These are phyloP conservation scores for Tremellales sp. DNA, from an alignment of 1,284 basidiomycete genomes.

Conservation along the genomic window DNA sequence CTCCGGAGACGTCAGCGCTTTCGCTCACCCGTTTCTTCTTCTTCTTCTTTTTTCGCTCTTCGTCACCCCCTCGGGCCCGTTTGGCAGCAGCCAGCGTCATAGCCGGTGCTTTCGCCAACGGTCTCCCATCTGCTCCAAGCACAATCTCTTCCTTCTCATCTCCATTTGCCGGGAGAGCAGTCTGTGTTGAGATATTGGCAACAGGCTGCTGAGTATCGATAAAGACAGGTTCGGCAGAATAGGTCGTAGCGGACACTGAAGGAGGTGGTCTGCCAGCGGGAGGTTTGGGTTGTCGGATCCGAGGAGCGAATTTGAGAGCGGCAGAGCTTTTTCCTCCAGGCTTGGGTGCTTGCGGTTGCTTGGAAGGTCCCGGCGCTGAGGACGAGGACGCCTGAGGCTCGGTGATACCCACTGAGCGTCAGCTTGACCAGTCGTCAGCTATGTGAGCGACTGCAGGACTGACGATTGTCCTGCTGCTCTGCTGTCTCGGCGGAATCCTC, in stretches of 20 bases:
- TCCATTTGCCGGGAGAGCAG: conserved; percentile 1
- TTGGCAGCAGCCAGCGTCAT: conserved; percentile 35
- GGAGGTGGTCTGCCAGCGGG: conserved; percentile 11
- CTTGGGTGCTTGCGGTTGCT: conserved; percentile 5
- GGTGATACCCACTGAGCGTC: neutral
- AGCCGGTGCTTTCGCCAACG: conserved; percentile 39
- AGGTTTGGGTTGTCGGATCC: conserved; percentile 31
- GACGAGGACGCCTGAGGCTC: neutral
- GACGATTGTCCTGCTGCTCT: neutral
- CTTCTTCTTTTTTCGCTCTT: conserved; percentile 32
- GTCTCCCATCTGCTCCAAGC: conserved; percentile 31
- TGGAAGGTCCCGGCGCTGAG: neutral
- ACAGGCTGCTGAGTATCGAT: neutral
- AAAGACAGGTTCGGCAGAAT: conserved; percentile 9
- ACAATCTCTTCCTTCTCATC: conserved; percentile 12
- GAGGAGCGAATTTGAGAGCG: conserved; percentile 43
- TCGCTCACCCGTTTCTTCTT: conserved; percentile 37
- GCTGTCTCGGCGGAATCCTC: neutral
- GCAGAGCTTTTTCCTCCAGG: conserved; percentile 25
- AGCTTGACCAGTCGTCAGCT: neutral
- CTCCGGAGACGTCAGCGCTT: too few species aligned
- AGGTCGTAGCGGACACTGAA: conserved; percentile 5
- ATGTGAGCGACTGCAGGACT: neutral
- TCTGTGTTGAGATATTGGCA: neutral
- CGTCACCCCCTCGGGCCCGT: conserved; percentile 13